Evolutionary conservation across 768 basidiomycete genomes (phyloP).

Genomic region (Trametes cingulata): DNA sequence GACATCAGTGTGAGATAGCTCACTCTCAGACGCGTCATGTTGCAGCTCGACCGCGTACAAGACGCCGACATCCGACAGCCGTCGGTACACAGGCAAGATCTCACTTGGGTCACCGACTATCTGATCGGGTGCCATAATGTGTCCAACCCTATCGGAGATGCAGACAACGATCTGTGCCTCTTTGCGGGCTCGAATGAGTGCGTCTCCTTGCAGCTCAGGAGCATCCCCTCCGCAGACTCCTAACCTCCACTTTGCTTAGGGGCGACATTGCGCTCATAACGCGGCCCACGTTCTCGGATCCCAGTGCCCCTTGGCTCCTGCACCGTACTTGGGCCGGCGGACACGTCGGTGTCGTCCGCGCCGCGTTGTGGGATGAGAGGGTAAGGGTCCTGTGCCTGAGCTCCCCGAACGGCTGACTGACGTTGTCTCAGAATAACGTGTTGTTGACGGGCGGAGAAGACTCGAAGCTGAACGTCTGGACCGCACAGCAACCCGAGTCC

Average conservation of each 20-base stretch:
- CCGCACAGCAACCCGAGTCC: slow-evolving; percentile 17
- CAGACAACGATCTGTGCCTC: slow-evolving; percentile 46
- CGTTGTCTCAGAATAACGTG: slow-evolving; percentile 31
- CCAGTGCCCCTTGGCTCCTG: slow-evolving; percentile 30
- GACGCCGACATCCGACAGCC: slow-evolving; percentile 65
- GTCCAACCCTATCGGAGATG: slow-evolving; percentile 25
- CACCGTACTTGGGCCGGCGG: slow-evolving; percentile 31
- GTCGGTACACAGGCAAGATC: slow-evolving; percentile 54
- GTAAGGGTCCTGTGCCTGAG: slow-evolving; percentile 18
- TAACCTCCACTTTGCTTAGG: slow-evolving; percentile 18
- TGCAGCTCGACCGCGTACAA: slow-evolving; percentile 59
- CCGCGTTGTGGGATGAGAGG: slow-evolving; percentile 34
- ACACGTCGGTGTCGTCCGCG: slow-evolving; percentile 36
- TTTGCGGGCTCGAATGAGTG: slow-evolving; percentile 80
- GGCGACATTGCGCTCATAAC: slow-evolving; percentile 36
- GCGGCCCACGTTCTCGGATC: slow-evolving; percentile 27
- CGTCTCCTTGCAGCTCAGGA: slow-evolving; percentile 22
- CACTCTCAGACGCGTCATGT: not conserved
- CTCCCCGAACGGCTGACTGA: not conserved
- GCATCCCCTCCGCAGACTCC: not conserved
- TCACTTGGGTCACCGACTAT: slow-evolving; percentile 81
- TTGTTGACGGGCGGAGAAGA: slow-evolving; percentile 40
- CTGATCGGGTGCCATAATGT: slow-evolving; percentile 53
- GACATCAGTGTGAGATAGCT: too few relatives aligned
- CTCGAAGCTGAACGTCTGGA: slow-evolving; percentile 34